phyloP scores from a whole-genome alignment of 768 basidiomycete genomes.

The Mycena polygramma region DNA sequence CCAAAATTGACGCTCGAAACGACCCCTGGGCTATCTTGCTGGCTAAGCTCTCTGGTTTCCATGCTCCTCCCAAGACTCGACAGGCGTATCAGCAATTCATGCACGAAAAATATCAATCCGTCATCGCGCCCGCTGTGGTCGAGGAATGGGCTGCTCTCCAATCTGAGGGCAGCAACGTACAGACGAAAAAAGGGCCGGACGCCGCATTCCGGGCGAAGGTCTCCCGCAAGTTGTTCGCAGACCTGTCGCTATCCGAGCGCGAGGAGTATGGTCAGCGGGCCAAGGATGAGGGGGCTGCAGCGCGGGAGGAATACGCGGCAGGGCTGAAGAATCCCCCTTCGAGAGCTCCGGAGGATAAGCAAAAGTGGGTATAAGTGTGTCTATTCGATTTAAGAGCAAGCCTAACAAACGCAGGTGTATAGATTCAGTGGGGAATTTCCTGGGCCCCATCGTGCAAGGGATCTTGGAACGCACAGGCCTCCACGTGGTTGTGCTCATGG shows the following conservation, averaged over 20 bases:
- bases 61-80: background rate
- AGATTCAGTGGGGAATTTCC: slow-evolving; percentile 10
- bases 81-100: slow-evolving; percentile 8
- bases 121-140: background rate
- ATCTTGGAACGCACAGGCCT: slow-evolving; percentile 18
- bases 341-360: background rate
- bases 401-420: slow-evolving; percentile 2
- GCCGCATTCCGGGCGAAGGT: background rate
- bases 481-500: slow-evolving; percentile 2
- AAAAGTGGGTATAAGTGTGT: background rate
- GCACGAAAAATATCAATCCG: background rate
- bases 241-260: background rate
- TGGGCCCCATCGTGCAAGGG: slow-evolving; percentile 11
- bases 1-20: background rate
- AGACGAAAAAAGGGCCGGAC: background rate
- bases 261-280: background rate
- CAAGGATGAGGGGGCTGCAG: background rate
- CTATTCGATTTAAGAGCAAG: too few relatives aligned
- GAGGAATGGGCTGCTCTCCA: background rate
- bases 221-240: slow-evolving; percentile 7
- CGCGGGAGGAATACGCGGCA: background rate
- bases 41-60: background rate
- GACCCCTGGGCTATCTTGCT: background rate
- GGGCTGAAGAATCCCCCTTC: background rate
- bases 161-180: background rate